Base-by-base conservation (phyloP, 2,329 filamentous ascomycete species). In the Paecilomyces formosus region DNA sequence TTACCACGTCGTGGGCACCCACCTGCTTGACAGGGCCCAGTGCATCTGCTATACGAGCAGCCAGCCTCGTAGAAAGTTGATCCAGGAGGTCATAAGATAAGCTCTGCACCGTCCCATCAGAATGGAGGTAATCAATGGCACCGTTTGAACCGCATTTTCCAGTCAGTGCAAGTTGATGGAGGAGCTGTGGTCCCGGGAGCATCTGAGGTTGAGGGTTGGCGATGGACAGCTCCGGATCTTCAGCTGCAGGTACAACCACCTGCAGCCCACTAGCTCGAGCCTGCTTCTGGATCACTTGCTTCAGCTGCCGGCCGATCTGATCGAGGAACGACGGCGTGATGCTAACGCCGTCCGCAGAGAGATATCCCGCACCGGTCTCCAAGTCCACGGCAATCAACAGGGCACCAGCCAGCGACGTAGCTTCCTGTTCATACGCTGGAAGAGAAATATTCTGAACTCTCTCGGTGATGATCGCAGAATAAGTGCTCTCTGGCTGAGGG, bases 21-120 rank as follows among this genome's bases (percentile, higher is more conserved):
- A n/a, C 57, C 50, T 24, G 56, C 51, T 28, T 55, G 64, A 45
- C 54, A 21, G 39, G 65, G 58, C 52, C 70, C 66, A 59, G 72
- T 71, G 60, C 64, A 26, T 55, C 56, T 28, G 56, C 31, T 52
- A 88, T 81, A 22, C 76, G 77, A 12, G 71, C 65, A 15, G 88
- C 85, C 35, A 92, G 73, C 2, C 64, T 65, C 55, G 83, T 75
- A 9, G 88, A 84, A 30, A 79, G 75, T 28, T 68, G 63, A 67
- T 92, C 85, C 22, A 94, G 76, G 50, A 85, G 73, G 9, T 69
- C 58, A 68, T 92, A 95, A 0, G 85, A 84, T 51, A 89, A 69
- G 1, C 68, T 74, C 9, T 72, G 73, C 28, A 74, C 75, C 28
- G 67, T 68, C 28, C 78, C 81, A 62, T 82, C 76, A 52, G 76